Evolutionary conservation across 208 protist genomes (phyloP).

Genomic region (Leishmania lainsoni): DNA sequence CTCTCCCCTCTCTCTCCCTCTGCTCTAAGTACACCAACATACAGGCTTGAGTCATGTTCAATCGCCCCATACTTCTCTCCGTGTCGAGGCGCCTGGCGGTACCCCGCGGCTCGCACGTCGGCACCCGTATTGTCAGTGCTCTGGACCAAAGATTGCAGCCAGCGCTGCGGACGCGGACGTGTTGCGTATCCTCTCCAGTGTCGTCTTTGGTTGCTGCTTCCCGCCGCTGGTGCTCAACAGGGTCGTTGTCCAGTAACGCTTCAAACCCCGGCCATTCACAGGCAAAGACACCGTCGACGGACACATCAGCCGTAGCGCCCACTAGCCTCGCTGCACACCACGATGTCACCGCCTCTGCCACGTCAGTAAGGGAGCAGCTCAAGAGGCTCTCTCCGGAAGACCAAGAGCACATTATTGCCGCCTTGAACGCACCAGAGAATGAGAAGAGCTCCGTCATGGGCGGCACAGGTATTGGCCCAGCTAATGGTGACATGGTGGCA

Average conservation of each 20-base stretch:
- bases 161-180: not conserved
- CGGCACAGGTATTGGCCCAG: conserved; percentile 74
- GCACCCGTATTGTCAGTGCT: not conserved
- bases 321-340: conserved; percentile 6
- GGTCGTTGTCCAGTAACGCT: not conserved
- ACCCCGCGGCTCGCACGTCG: not conserved
- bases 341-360: not conserved
- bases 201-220: not conserved
- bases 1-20: not conserved
- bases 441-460: conserved; percentile 75
- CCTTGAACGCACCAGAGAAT: conserved; percentile 49
- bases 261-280: not conserved
- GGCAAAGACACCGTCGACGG: not conserved
- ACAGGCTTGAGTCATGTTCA: conserved; percentile 11
- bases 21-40: not conserved
- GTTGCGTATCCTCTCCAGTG: not conserved
- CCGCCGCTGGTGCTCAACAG: conserved; percentile 7
- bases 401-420: conserved; percentile 59
- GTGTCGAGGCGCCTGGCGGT: not conserved
- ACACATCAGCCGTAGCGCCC: not conserved
- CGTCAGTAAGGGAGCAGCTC: conserved; percentile 40
- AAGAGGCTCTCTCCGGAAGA: conserved; percentile 59
- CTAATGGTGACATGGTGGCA: conserved; percentile 83
- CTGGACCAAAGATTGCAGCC: not conserved
- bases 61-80: conserved; percentile 1